Base-by-base conservation (phyloP, 164 flowering plant genomes). In the Vitis labrusca region DNA sequence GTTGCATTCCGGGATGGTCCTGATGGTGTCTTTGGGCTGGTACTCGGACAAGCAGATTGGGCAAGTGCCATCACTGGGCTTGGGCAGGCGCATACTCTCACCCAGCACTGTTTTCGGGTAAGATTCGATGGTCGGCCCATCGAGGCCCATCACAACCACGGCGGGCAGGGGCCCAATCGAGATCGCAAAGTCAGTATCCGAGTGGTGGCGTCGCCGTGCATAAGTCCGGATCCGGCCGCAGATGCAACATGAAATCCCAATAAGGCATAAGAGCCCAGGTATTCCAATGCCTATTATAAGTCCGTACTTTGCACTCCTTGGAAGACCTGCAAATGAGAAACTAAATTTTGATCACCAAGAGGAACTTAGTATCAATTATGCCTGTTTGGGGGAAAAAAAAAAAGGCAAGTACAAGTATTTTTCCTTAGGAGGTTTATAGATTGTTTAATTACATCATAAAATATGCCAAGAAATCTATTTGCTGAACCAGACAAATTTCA, bases 41-140 rank as follows among this genome's bases (percentile, higher is more conserved):
- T 88, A 86, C 15, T 88, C 92, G 1, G 72, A 74, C 32, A 88
- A 52, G 66, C 92, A 88, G 30, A 88, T 86, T 1, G 89, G 65
- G 70, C 92, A 88, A 61, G 82, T 76, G 54, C 54, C 78, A 47
- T 79, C 88, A 52, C 51, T 73, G 14, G 81, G 80, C 63, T 76
- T 76, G 1, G 85, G 89, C 9, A 85, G 56, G 48, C 85, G 57
- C 14, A 71, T n/a, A 53, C 84, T 81, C 53, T 73, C 85, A 2
- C 87, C 85, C 1, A 88, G 68, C 15, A 77, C 44, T 1, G 74
- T 80, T 56, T 77, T 86, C 0, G 88, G 88, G 74, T 69, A 85
- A 0, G 87, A 81, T 23, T 81, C 82, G 2, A 87, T 85, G 13
- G 83, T 82, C 0, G 76, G 76, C 15, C 49, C 68, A 30, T 84